phyloP scores from a whole-genome alignment of 805 yeast genomes.

The Aciculoconidium aculeatum region DNA sequence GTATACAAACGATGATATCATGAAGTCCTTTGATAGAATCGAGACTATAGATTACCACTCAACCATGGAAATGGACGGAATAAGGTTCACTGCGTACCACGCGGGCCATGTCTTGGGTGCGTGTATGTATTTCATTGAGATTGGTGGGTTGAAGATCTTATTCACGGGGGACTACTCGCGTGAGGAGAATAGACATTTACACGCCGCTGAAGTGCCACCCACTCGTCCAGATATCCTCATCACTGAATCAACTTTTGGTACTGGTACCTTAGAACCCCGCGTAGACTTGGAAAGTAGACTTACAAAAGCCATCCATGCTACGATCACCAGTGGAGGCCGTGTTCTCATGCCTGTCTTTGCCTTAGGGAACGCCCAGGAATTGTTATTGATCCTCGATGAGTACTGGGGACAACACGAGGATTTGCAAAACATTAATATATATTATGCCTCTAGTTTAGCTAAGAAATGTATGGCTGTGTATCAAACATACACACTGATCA shows the following conservation, averaged over 20 bases:
- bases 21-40: slow-evolving; percentile 79
- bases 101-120: slow-evolving; percentile 99
- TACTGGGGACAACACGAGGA: slow-evolving; percentile 88
- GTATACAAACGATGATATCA: slow-evolving; percentile 86
- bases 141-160: slow-evolving; percentile 81
- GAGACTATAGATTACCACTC: slow-evolving; percentile 96
- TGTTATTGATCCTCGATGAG: slow-evolving; percentile 84
- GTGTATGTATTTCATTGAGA: slow-evolving; percentile 93
- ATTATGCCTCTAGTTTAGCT: slow-evolving; percentile 89
- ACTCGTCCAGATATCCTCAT: slow-evolving; percentile 81
- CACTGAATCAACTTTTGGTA: slow-evolving; percentile 95
- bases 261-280: slow-evolving; percentile 93
- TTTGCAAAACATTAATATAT: slow-evolving; percentile 74
- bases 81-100: slow-evolving; percentile 94
- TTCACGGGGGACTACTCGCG: slow-evolving; percentile 98
- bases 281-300: slow-evolving; percentile 76
- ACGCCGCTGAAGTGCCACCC: slow-evolving; percentile 92
- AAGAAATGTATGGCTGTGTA: slow-evolving; percentile 96
- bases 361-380: slow-evolving; percentile 93
- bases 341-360: slow-evolving; percentile 93
- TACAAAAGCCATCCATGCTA: slow-evolving; percentile 76
- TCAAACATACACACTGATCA: slow-evolving; percentile 93
- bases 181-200: slow-evolving; percentile 91
- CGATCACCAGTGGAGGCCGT: slow-evolving; percentile 83
- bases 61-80: slow-evolving; percentile 89